A percentile compares a stretch with the other conserved stretches of the same genome.
Conservation (phyloP, 148 eudicot genomes). For the Rhododendron molle region DNA sequence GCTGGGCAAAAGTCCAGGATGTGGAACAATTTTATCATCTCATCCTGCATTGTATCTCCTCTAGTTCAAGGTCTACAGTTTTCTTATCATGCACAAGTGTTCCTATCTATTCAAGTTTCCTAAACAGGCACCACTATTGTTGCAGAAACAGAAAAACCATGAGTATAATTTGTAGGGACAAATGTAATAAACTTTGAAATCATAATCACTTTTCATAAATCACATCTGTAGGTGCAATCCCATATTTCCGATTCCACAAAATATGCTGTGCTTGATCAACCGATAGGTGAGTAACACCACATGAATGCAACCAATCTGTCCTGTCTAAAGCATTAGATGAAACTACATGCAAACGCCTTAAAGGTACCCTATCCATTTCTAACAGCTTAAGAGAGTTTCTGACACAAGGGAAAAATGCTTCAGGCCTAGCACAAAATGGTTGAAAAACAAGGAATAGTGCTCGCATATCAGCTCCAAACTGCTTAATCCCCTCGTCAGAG, state of each 20-base stretch:
- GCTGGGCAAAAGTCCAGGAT: background rate
- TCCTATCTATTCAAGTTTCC: background rate
- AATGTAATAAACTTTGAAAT: background rate
- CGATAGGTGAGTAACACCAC: conserved; percentile 26
- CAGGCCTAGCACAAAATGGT: conserved; percentile 47
- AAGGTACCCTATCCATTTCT: conserved; percentile 24
- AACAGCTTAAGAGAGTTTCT: conserved; percentile 37
- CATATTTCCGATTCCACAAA: conserved; percentile 23
- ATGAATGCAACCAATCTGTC: conserved; percentile 3
- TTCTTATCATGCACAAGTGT: background rate
- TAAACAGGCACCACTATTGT: background rate
- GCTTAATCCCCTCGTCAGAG: conserved; percentile 26
- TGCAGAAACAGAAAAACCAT: background rate
- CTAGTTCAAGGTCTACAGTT: background rate
- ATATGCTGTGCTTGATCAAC: conserved; percentile 30
- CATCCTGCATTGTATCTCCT: background rate
- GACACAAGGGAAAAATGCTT: conserved; percentile 43
- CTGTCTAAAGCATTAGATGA: background rate
- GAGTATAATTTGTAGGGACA: background rate
- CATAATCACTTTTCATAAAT: background rate
- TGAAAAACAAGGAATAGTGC: conserved; percentile 38
- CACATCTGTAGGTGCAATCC: background rate
- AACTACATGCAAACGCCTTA: background rate
- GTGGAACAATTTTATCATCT: background rate
- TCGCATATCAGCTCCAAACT: conserved; percentile 32